Conservation (phyloP, 768 basidiomycete genomes). For the Cystobasidiopsis lactophilus region DNA sequence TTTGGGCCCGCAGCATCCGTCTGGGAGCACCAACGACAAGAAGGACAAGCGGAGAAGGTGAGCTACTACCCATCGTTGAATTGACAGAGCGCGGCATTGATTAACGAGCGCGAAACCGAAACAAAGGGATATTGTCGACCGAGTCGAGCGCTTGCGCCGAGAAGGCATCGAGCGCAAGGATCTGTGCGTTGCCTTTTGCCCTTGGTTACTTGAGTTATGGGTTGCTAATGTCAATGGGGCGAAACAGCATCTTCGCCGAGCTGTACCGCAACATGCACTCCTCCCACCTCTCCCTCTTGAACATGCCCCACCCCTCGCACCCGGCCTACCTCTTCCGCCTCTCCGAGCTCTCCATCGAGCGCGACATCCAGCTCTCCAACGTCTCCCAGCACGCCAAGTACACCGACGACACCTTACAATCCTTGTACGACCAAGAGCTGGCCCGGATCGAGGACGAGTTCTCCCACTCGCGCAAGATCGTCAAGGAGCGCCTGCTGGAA, state of each 20-base stretch:
- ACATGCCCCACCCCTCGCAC: slow-evolving; percentile 2
- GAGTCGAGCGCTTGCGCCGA: slow-evolving; percentile 27
- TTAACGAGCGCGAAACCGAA: slow-evolving; percentile 28
- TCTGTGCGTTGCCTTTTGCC: slow-evolving; percentile 18
- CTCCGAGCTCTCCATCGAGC: slow-evolving; percentile 22
- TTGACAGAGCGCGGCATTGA: too few relatives aligned
- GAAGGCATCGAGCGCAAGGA: slow-evolving; percentile 25
- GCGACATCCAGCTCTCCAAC: slow-evolving; percentile 25
- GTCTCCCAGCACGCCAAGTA: slow-evolving; percentile 26
- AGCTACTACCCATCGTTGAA: too few relatives aligned
- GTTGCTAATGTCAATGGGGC: background rate
- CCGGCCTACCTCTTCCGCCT: slow-evolving; percentile 9
- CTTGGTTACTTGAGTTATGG: background rate
- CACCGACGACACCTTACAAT: slow-evolving; percentile 23
- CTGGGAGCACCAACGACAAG: too few relatives aligned
- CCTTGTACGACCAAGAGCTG: slow-evolving; percentile 26
- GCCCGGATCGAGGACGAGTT: slow-evolving; percentile 29
- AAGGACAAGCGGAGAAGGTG: too few relatives aligned
- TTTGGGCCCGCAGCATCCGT: too few relatives aligned
- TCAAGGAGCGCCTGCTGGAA: slow-evolving; percentile 24
- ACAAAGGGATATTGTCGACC: slow-evolving; percentile 28
- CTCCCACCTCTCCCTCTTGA: slow-evolving; percentile 5
- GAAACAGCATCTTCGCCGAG: background rate
- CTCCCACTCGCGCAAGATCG: slow-evolving; percentile 26
- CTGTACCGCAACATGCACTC: background rate